These are phyloP conservation scores for Penicilliopsis zonata DNA, from an alignment of 495 filamentous ascomycete genomes.

Conservation along the genomic window DNA sequence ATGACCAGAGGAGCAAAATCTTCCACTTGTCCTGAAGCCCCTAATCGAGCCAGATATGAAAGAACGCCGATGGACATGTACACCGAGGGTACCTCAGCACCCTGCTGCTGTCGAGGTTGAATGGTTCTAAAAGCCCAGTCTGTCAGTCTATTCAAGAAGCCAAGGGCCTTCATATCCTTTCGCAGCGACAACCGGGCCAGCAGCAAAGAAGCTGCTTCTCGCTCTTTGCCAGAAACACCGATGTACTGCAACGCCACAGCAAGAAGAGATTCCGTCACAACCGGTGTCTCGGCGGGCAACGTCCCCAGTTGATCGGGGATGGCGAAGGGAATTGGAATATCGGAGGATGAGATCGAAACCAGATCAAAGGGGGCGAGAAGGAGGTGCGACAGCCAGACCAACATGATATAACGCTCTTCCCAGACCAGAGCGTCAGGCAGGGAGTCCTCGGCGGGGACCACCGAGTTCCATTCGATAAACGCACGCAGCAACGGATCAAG, in stretches of 20 bases:
- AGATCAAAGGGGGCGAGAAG: conserved; percentile 91
- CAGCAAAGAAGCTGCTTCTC: conserved; percentile 72
- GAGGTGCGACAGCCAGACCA: conserved; percentile 89
- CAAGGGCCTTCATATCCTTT: conserved; percentile 73
- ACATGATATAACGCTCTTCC: conserved; percentile 79
- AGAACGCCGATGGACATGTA: conserved; percentile 63
- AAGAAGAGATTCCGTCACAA: conserved; percentile 58
- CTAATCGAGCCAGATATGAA: conserved; percentile 63
- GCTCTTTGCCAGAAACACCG: conserved; percentile 66
- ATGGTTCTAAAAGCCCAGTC: conserved; percentile 55
- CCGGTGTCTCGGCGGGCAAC: conserved; percentile 40
- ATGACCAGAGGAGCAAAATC: conserved; percentile 39
- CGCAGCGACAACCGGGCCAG: conserved; percentile 71
- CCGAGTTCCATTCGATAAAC: conserved; percentile 36
- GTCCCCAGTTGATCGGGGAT: conserved; percentile 10
- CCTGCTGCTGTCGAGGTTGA: conserved; percentile 15
- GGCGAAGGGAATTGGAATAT: conserved; percentile 21
- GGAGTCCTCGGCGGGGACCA: conserved; percentile 4
- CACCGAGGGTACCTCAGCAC: conserved; percentile 25
- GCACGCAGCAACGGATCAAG: conserved; percentile 67
- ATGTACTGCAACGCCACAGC: conserved; percentile 61
- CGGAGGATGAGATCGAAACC: conserved; percentile 61
- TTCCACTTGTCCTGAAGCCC: conserved; percentile 41
- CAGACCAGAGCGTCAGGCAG: conserved; percentile 41
- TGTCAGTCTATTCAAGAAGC: conserved; percentile 52